Conservation (phyloP, 192 early-diverging fungal species). For the Phlyctochytrium arcticum region DNA sequence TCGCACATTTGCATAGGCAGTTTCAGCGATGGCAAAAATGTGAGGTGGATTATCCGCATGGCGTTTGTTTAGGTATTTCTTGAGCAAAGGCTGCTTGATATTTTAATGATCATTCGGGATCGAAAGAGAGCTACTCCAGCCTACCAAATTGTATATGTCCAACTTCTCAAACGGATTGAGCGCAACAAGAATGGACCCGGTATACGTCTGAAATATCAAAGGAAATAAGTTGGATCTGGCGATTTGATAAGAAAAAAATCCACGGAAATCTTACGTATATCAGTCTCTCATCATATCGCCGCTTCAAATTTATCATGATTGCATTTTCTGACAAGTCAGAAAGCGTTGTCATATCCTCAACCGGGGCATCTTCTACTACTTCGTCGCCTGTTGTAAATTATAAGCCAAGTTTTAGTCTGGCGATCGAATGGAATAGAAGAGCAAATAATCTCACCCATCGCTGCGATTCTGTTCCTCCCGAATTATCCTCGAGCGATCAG, state of each 20-base stretch:
- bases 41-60: slow-evolving; percentile 47
- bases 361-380: no score
- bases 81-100: slow-evolving; percentile 23
- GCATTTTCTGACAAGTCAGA: slow-evolving; percentile 88
- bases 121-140: background rate
- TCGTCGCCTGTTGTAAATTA: no score
- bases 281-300: slow-evolving; percentile 74
- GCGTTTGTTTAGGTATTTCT: slow-evolving; percentile 35
- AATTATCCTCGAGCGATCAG: no score
- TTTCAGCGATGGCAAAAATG: slow-evolving; percentile 53
- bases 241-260: background rate
- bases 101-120: background rate
- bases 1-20: slow-evolving; percentile 43
- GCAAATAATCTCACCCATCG: no score
- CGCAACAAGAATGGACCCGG: slow-evolving; percentile 51
- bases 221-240: background rate
- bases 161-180: slow-evolving; percentile 49
- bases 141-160: slow-evolving; percentile 43
- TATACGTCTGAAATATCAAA: slow-evolving; percentile 42
- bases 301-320: slow-evolving; percentile 88
- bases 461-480: no score
- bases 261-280: slow-evolving; percentile 72
- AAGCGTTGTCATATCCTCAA: slow-evolving; percentile 88
- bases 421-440: no score
- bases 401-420: no score